phyloP scores from a whole-genome alignment of 2,329 filamentous ascomycete species.

The Aspergillus glaucus region DNA sequence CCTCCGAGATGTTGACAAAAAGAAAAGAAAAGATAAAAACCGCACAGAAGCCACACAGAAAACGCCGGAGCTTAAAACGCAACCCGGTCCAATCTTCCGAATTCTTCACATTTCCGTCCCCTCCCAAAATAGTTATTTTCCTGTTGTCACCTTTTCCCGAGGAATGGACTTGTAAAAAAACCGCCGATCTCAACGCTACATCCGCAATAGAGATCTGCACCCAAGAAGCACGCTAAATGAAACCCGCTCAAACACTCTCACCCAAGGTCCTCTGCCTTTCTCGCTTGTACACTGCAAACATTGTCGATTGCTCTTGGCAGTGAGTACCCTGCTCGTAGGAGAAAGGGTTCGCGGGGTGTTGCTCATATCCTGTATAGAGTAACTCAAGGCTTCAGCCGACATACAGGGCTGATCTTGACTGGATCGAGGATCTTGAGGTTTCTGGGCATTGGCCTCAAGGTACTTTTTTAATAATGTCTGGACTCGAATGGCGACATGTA shows the following conservation, averaged over 20 bases:
- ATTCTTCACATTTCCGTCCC: too few species aligned
- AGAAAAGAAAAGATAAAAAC: too few species aligned
- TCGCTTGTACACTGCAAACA: too few species aligned
- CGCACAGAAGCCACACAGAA: too few species aligned
- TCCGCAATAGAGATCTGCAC: background rate
- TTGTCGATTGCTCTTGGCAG: too few species aligned
- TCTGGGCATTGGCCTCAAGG: too few species aligned
- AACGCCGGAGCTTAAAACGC: too few species aligned
- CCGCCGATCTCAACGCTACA: background rate
- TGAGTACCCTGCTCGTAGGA: too few species aligned
- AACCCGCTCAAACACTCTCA: slow-evolving; percentile 27
- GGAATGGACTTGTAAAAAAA: too few species aligned
- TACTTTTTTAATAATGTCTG: too few species aligned
- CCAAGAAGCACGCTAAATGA: background rate
- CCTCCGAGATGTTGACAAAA: background rate
- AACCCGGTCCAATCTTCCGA: too few species aligned
- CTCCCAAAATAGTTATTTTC: background rate
- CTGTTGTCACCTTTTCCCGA: background rate
- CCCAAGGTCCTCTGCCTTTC: slow-evolving; percentile 15
- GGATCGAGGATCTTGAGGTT: background rate
- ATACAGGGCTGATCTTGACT: background rate
- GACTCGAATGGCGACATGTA: too few species aligned
- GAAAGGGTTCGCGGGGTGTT: background rate
- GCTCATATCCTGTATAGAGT: slow-evolving; percentile 1
- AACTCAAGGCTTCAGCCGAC: slow-evolving; percentile 6